Conservation (phyloP, 2,329 filamentous ascomycete species). For the Penicillium crustosum region DNA sequence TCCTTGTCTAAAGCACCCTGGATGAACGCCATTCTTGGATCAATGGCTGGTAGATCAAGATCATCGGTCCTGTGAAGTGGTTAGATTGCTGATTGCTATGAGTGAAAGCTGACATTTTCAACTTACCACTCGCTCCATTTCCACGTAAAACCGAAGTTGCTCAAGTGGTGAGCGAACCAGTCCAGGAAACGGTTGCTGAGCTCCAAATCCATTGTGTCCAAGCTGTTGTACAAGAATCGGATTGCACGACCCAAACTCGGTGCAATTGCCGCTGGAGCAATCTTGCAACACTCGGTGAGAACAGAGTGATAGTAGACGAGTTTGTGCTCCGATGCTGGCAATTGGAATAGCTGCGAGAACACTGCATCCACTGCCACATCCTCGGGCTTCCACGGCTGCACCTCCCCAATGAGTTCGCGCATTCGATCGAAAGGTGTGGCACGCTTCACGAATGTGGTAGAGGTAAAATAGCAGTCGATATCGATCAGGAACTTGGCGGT, state of each 20-base stretch:
- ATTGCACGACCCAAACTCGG: slow-evolving; percentile 92
- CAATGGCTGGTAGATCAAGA: slow-evolving; percentile 69
- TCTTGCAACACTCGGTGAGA: slow-evolving; percentile 91
- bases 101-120: background rate
- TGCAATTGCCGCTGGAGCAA: slow-evolving; percentile 93
- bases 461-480: slow-evolving; percentile 89
- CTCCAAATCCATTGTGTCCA: slow-evolving; percentile 82
- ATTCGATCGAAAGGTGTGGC: slow-evolving; percentile 91
- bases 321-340: slow-evolving; percentile 87
- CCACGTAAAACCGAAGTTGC: slow-evolving; percentile 99
- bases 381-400: slow-evolving; percentile 92
- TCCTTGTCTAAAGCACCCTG: slow-evolving; percentile 90
- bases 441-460: slow-evolving; percentile 87
- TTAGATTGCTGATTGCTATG: slow-evolving; percentile 17
- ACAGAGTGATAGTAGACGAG: slow-evolving; percentile 95
- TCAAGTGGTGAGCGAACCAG: slow-evolving; percentile 97
- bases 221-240: slow-evolving; percentile 80
- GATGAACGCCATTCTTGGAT: slow-evolving; percentile 93
- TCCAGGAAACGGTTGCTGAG: slow-evolving; percentile 85
- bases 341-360: slow-evolving; percentile 88
- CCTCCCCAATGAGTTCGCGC: slow-evolving; percentile 61
- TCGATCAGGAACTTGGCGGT: slow-evolving; percentile 89
- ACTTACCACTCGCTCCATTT: slow-evolving; percentile 94
- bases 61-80: slow-evolving; percentile 65
- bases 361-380: slow-evolving; percentile 97